Base-by-base conservation (phyloP, 2,329 filamentous ascomycete genomes). In the Magnaporthiopsis incrustans region DNA sequence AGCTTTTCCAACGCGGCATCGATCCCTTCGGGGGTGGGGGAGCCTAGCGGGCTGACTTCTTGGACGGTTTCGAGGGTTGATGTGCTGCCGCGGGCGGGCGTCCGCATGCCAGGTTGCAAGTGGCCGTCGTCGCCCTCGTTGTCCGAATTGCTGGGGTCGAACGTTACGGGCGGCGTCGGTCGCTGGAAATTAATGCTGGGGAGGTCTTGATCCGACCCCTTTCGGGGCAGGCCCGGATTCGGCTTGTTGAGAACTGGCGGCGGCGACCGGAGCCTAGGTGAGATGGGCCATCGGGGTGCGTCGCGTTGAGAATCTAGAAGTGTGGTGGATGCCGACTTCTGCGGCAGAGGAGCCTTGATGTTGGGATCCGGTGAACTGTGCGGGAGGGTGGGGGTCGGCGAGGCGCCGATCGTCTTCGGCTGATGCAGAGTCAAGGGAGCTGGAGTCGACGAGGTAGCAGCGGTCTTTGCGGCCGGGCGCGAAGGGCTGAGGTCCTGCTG, bases 31-130 rank as follows among this genome's bases (percentile, higher is more conserved):
- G 91, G 89, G 1, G 90, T 90, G 61, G 91, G 89, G 1, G 90
- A 90, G 61, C 86, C 87, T 58, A 89, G 87, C 66, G 91, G 85
- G 77, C 91, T 95, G 63, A 89, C 88, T 80, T 97, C 94, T 73
- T 97, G 90, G 22, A 98, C 94, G 0, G 95, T 97, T 77, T 96
- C 94, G 65, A 97, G 78, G 60, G 85, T 85, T 61, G 88, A 82
- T 50, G 79, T 83, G 62, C 82, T 83, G 65, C 81, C 84, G 68
- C 87, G 82, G 44, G 80, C 82, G 27, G 86, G 85, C 25, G 86
- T 85, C 72, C 82, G 79, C 77, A 85, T 78, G 61, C 85, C 85
- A 26, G 83, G 77, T 59, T 76, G 75, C n/a, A 76, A 69, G 56
- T 78, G 74, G 14, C 73, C 67, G 56, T 86, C 84, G 68, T 86